Base-by-base conservation (phyloP, 306 rosid species). In the Malus sieversii region DNA sequence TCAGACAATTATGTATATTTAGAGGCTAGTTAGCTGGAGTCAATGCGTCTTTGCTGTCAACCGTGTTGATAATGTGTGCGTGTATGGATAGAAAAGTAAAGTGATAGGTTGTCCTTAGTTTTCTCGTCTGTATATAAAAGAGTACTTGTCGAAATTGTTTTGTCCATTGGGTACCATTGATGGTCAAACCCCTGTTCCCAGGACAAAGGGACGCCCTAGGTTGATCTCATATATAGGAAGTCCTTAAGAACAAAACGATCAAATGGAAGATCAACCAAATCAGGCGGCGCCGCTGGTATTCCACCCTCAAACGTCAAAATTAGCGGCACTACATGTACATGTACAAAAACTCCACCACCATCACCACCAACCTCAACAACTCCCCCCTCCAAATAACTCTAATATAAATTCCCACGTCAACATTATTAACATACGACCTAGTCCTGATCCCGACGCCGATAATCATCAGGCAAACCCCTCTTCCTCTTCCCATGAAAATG, bases 221-320 rank as follows among this genome's bases (percentile, higher is more conserved):
- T 40, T 42, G 77, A 40, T 13, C 68, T 73, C 57, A 73, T 40
- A 55, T 10, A 73, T 59, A 55, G 77, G 77, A 73, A 68, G 58
- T 73, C 77, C 77, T 59, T 18, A 73, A 25, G 77, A 29, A 16
- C 42, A 63, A 30, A 27, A 51, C 8, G 55, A 51, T 51, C 55
- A 44, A 44, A 51, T 51, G 55, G 35, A 61, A 23, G 38, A 61
- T 61, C 66, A 61, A 25, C 66, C 66, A 27, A 61, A 61, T 30
- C 66, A 61, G 66, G 66, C 11, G 38, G 3, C 38, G 1, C 55
- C 20, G 20, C 55, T 51, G 55, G 55, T 16, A 51, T 51, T 51
- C 55, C 20, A 51, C 55, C 18, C 55, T 51, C 55, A 51, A 51
- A 18, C 55, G 55, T 25, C 30, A 0, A 23, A 61, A 61, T 61